These are phyloP conservation scores for Boletus sp. DNA, from an alignment of 768 basidiomycete genomes.

Conservation along the genomic window DNA sequence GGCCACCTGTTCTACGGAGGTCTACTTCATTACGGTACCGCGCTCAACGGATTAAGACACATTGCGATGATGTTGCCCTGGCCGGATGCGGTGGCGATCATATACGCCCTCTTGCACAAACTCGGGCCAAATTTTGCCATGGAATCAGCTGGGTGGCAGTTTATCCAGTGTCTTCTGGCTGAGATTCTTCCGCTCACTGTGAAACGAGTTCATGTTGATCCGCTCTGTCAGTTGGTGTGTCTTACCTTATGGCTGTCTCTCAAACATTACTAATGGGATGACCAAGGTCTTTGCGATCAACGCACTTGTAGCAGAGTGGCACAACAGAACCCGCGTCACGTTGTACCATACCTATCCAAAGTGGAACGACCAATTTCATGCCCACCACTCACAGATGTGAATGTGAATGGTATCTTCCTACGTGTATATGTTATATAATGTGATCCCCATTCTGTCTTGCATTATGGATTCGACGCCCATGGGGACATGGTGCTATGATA, in stretches of 20 bases:
- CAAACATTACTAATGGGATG: neutral
- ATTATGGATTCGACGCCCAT: slow-evolving; percentile 9
- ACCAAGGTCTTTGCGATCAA: slow-evolving; percentile 16
- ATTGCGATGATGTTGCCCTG: slow-evolving; percentile 16
- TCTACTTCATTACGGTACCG: slow-evolving; percentile 6
- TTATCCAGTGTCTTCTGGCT: slow-evolving; percentile 13
- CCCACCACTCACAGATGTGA: slow-evolving; percentile 2
- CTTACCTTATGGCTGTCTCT: neutral
- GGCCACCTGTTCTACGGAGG: slow-evolving; percentile 13
- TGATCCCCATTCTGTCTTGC: slow-evolving; percentile 6
- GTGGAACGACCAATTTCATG: neutral
- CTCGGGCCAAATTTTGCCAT: slow-evolving; percentile 19
- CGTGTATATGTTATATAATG: slow-evolving; percentile 4
- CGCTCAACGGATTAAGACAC: slow-evolving; percentile 4
- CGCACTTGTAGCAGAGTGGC: slow-evolving; percentile 9
- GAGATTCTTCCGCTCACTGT: slow-evolving; percentile 5
- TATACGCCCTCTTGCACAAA: slow-evolving; percentile 13
- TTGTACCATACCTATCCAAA: slow-evolving; percentile 5
- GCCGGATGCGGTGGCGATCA: slow-evolving; percentile 17
- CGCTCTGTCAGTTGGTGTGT: slow-evolving; percentile 20
- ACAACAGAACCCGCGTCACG: neutral
- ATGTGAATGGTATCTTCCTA: neutral
- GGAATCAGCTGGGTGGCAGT: slow-evolving; percentile 9
- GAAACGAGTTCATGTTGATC: slow-evolving; percentile 1
- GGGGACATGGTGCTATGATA: slow-evolving; percentile 24